Evolutionary conservation across 129 eudicot genomes (phyloP).

Genomic region (Logfia minima): DNA sequence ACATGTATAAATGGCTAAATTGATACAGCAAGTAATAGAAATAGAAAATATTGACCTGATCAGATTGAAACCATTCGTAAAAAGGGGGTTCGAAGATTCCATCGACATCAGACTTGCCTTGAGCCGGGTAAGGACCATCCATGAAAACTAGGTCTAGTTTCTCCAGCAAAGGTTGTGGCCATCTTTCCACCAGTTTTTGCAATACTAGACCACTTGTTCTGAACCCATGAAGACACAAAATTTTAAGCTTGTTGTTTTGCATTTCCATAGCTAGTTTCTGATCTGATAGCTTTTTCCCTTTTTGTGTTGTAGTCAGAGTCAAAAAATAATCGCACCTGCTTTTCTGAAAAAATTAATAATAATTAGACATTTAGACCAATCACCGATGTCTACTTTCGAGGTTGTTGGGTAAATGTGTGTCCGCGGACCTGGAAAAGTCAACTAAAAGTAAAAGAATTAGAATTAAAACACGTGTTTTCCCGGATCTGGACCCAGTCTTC

Average conservation of each 20-base stretch:
- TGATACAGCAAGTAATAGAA: neutral
- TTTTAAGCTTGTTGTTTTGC: conserved; percentile 33
- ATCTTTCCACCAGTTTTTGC: conserved; percentile 21
- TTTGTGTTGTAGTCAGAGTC: neutral
- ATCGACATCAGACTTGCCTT: conserved; percentile 32
- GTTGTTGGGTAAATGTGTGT: neutral
- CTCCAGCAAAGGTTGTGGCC: conserved; percentile 41
- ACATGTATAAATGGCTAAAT: neutral
- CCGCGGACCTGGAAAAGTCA: neutral
- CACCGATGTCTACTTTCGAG: no score
- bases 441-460: no score
- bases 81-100: conserved; percentile 45
- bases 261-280: neutral
- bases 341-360: no score
- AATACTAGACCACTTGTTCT: conserved; percentile 36
- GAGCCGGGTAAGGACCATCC: conserved; percentile 47
- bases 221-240: conserved; percentile 54
- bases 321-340: no score
- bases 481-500: no score
- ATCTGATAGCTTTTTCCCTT: neutral
- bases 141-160: conserved; percentile 44
- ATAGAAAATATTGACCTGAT: conserved; percentile 23
- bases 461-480: no score
- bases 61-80: conserved; percentile 51
- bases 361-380: no score